Evolutionary conservation across 768 basidiomycete species (phyloP), one percentile per base, ranked within the genome.

Genomic region (Clitopilus hobsonii): DNA sequence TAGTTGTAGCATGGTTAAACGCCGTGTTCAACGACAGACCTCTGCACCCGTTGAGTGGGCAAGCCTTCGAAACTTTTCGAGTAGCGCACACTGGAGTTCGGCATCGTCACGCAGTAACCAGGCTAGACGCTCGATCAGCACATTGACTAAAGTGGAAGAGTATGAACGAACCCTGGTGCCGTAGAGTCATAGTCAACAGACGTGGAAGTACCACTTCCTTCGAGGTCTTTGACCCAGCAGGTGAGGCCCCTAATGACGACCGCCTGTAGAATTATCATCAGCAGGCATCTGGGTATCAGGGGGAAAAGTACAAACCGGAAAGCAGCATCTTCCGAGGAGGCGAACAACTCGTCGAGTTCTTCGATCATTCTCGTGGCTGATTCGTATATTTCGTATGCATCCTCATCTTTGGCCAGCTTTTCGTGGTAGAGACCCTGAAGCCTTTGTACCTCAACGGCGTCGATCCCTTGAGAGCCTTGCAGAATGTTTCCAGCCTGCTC

Each of bases 81-180:
- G 69, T 14, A 91, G 66, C 0, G 64, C 63, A 36, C 79, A 73
- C 55, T 84, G 82, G 14, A 76, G 75, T 22, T 78, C 78, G 28
- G 74, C 76, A 16, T 83, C 79, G 58, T 87, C 75, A 16, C 86
- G 82, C 13, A 85, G 65, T 10, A 87, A 67, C 83, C 87, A 89
- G 36, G 90, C 89, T 89, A 52, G 60, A 25, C 20, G 36, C 10
- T 10, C 11, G 26, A 26, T 61, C 26, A 59, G 52, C 48, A 38
- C 52, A 24, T 16, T 36, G 5, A 5, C 3, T 13, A 28, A 45
- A 18, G 30, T 23, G 28, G 18, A 32, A 50, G 20, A 50, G 26
- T 22, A 18, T 18, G 24, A 5, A 38, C 6, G 70, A 58, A 92
- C 91, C 83, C 57, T 85, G 84, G 63, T 84, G 84, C 29, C 83